Base-by-base conservation (phyloP, 2,329 filamentous ascomycete genomes). In the Neoscytalidium dimidiatum region DNA sequence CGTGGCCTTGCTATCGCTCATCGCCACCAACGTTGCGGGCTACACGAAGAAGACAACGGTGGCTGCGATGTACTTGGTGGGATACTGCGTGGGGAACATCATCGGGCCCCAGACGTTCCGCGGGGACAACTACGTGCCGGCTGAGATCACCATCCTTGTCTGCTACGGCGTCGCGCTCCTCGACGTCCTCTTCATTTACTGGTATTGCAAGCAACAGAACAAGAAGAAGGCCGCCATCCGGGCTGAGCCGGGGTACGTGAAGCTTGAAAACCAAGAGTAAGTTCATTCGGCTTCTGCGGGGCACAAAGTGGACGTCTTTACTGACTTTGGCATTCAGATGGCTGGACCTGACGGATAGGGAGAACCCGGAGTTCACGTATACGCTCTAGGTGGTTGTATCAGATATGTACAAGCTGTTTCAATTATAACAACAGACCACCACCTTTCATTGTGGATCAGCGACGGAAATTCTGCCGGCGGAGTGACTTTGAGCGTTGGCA, bases 351-450 rank as follows among this genome's bases (percentile, higher is more conserved):
- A 90, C 88, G 3, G 88, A 91, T 71, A 77, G 81, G 64, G 88
- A 91, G 79, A 91, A 89, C 66, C 78, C 77, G 0, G 80, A 90
- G 72, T 90, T 91, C 71, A 75, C 85, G 0, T 91, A 91, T 72
- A 83, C 81, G 21, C 66, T 87, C 53, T 86, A 77, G 74, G 53
- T 17, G 44, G 19, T 46, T 21, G 31, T 46, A 23, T 17, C n/a
- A n/a, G n/a, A n/a, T n/a, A n/a, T 43, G 38, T 43, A 43, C 13
- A 7, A 44, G 14, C 14, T 7, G 28, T 26, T 4, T 13, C 17
- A 3, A 26, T 26, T 3, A 28, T 26, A 26, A n/a, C n/a, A n/a
- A n/a, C n/a, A n/a, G n/a, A n/a, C n/a, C n/a, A n/a, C n/a, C n/a
- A n/a, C n/a, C n/a, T n/a, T n/a, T n/a, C n/a, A n/a, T n/a, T n/a